Conservation (phyloP, 768 basidiomycete genomes). For the Sarcodon sp. region DNA sequence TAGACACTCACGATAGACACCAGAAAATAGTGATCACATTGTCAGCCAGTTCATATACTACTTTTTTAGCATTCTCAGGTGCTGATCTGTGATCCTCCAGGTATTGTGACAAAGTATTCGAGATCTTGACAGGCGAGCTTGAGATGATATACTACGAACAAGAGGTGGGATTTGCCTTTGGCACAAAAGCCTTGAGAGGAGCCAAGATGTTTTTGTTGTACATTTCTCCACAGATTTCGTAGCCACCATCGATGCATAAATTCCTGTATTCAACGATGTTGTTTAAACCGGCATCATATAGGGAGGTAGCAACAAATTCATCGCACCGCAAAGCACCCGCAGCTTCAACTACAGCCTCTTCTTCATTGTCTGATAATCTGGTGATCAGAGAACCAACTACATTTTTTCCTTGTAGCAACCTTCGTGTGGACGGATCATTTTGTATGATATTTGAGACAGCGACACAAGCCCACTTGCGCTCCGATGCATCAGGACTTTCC, state of each 20-base stretch:
- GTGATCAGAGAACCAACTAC: slow-evolving; percentile 79
- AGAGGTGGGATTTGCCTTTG: slow-evolving; percentile 40
- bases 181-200: slow-evolving; percentile 62
- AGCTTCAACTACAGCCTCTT: slow-evolving; percentile 86
- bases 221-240: slow-evolving; percentile 94
- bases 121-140: slow-evolving; percentile 39
- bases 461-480: slow-evolving; percentile 93
- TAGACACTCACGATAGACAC: slow-evolving; percentile 78
- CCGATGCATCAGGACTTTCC: slow-evolving; percentile 60
- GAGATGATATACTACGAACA: not conserved
- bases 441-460: slow-evolving; percentile 93
- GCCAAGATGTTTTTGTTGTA: slow-evolving; percentile 89
- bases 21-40: slow-evolving; percentile 88
- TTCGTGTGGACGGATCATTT: slow-evolving; percentile 85
- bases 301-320: slow-evolving; percentile 1
- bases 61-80: slow-evolving; percentile 56
- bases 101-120: slow-evolving; percentile 55
- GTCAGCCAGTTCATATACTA: slow-evolving; percentile 82
- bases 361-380: slow-evolving; percentile 78
- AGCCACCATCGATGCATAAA: slow-evolving; percentile 88
- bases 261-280: slow-evolving; percentile 42
- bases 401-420: slow-evolving; percentile 84
- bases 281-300: slow-evolving; percentile 2
- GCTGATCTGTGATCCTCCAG: slow-evolving; percentile 46
- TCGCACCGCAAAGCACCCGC: slow-evolving; percentile 75